phyloP scores from a whole-genome alignment of 805 yeast species.

The Metschnikowia baotianmanensis region DNA sequence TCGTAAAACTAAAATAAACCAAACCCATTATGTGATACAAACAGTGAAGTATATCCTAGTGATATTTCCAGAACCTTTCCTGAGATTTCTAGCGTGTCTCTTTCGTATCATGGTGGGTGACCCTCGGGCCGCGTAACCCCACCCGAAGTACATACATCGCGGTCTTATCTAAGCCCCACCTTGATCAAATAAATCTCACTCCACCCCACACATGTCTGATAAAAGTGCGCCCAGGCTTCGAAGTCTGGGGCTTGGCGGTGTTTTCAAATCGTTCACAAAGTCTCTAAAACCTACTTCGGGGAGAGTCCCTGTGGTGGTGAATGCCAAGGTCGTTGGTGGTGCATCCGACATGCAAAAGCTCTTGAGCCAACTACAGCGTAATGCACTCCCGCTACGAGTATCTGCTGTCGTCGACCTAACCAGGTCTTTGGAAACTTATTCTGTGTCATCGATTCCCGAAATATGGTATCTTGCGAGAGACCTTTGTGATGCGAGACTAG shows the following conservation, averaged over 20 bases:
- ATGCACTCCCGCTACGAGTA: constrained; percentile 38
- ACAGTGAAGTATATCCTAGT: too few species aligned
- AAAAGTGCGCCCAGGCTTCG: constrained; percentile 8
- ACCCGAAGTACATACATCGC: too few species aligned
- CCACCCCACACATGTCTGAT: constrained; percentile 4
- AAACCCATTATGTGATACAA: too few species aligned
- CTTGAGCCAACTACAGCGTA: constrained; percentile 37
- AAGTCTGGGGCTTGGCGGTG: constrained; percentile 38
- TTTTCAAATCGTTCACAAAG: constrained; percentile 38
- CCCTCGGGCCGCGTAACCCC: too few species aligned
- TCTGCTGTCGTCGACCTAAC: constrained; percentile 52
- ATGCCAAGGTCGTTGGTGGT: constrained; percentile 45
- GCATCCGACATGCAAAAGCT: constrained; percentile 40
- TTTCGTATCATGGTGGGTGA: too few species aligned
- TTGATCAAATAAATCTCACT: too few species aligned
- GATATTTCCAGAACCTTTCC: too few species aligned
- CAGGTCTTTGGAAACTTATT: constrained; percentile 47
- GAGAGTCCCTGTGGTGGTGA: constrained; percentile 27
- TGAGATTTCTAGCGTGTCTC: too few species aligned
- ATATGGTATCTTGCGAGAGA: constrained; percentile 70
- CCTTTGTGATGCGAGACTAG: constrained; percentile 40
- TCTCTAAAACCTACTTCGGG: constrained; percentile 31
- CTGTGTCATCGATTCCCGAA: constrained; percentile 62
- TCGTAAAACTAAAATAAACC: too few species aligned
- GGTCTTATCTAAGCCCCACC: not conserved